Evolutionary conservation across 208 protist species (phyloP), one percentile per base, ranked within the genome.

Genomic region (Acanthamoeba sp.): DNA sequence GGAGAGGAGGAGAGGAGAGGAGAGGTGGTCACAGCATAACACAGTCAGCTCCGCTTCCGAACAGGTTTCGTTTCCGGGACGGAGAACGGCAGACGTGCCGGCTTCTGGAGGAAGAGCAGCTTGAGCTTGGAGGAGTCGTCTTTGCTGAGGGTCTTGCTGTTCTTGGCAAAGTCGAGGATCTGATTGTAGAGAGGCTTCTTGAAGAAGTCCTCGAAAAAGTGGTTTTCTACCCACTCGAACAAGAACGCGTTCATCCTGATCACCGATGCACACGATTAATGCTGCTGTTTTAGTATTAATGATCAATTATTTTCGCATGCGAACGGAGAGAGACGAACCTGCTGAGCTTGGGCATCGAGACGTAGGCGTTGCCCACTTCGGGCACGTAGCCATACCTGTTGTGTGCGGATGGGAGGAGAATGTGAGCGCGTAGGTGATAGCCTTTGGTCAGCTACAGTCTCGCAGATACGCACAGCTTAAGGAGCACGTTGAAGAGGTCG

Each of bases 141-240:
- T 6, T 71, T 66, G 55, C 57, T 71, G 24, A 91, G 50, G 57
- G 40, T 52, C 55, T 66, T 91, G 59, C 40, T 91, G 85, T 66
- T 73, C 59, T 91, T 91, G 59, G 85, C 57, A 71, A 91, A 91
- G 85, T 91, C 59, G 57, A 91, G 85, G 32, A 91, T 76, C 36
- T 73, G 85, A 36, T 50, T 91, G 85, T 91, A 91, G 85, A 73
- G 57, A 7, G 85, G 85, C 85, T 91, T 91, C 85, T 91, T 91
- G 57, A 76, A 91, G 59, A 91, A 91, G 57, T 91, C 85, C 40
- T 45, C 59, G 42, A 91, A 91, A 57, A 91, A 91, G 57, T 91
- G 34, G 57, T 3, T 91, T 32, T 91, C 85, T 7, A 91, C 85
- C 85, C 85, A 91, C n/a, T 91, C 85, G 36, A 73, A 91, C 20